A percentile compares a stretch with the other conserved stretches of the same genome.
Evolutionary conservation across 257 asterid genomes (phyloP).

Genomic region (Nicotiana tomentosiformis): DNA sequence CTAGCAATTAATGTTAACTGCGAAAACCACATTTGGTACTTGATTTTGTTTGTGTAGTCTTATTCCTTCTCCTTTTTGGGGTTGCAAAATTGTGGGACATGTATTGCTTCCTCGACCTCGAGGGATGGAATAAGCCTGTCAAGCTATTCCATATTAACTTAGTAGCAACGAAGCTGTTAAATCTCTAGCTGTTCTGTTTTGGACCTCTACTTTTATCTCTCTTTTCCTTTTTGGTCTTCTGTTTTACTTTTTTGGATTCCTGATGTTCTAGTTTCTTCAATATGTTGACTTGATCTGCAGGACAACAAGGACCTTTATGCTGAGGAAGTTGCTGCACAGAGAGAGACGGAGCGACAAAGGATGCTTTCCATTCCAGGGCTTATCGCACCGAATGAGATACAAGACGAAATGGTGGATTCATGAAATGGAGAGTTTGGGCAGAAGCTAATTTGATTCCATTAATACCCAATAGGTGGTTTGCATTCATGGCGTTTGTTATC

Average conservation of each 20-base stretch:
- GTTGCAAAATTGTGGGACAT: too few relatives aligned
- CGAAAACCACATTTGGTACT: too few relatives aligned
- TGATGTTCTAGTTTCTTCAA: not conserved
- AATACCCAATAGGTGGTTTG: constrained; percentile 7
- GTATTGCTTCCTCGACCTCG: too few relatives aligned
- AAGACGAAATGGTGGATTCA: constrained; percentile 87
- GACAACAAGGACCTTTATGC: constrained; percentile 97
- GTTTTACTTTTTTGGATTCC: not conserved
- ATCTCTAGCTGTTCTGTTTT: not conserved
- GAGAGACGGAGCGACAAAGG: constrained; percentile 74
- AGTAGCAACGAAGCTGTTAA: too few relatives aligned
- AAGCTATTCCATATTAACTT: too few relatives aligned
- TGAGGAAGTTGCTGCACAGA: constrained; percentile 86
- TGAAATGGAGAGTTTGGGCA: constrained; percentile 20
- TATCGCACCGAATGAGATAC: constrained; percentile 86
- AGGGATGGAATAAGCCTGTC: too few relatives aligned
- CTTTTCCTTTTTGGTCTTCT: too few relatives aligned
- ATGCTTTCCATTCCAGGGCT: constrained; percentile 90
- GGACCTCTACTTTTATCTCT: not conserved
- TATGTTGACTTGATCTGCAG: constrained; percentile 26
- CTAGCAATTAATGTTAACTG: too few relatives aligned
- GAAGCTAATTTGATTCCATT: not conserved
- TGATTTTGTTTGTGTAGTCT: too few relatives aligned
- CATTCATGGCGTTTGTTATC: constrained; percentile 19
- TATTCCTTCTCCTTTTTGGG: too few relatives aligned